Percentiles rank a stretch among this genome's conserved stretches.
Conservation (phyloP, 1,284 basidiomycete genomes). For the Erythrobasidium hasegawianum region DNA sequence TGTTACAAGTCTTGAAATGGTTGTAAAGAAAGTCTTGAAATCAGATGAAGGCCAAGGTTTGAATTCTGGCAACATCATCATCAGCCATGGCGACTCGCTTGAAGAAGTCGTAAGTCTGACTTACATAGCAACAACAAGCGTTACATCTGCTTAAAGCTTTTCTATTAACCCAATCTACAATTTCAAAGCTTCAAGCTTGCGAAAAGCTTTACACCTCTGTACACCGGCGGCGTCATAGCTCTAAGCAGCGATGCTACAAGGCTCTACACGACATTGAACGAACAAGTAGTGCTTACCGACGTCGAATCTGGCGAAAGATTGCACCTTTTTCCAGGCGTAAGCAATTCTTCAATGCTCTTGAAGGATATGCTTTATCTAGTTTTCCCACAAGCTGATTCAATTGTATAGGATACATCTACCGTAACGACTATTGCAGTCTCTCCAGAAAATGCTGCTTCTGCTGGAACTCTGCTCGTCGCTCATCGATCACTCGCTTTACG, state of each 20-base stretch:
- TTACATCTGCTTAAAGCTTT: no score
- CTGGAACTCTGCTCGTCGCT: conserved; percentile 53
- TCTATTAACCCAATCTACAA: not conserved
- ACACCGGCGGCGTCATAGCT: conserved; percentile 81
- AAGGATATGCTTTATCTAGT: not conserved
- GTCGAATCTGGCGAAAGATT: conserved; percentile 68
- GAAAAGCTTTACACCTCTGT: conserved; percentile 58
- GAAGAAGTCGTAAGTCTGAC: conserved; percentile 23
- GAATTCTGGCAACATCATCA: not conserved
- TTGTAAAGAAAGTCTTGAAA: not conserved
- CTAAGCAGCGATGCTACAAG: conserved; percentile 72
- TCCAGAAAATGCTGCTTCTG: conserved; percentile 42
- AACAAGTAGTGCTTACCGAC: conserved; percentile 79
- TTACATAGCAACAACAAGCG: not conserved
- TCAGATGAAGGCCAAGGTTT: not conserved
- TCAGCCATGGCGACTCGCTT: conserved; percentile 17
- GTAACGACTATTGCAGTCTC: conserved; percentile 54
- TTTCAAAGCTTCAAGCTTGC: conserved; percentile 39
- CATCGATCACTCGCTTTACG: conserved; percentile 54
- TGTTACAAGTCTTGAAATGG: not conserved
- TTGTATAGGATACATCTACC: conserved; percentile 54
- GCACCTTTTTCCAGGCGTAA: conserved; percentile 73
- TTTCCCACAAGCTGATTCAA: not conserved
- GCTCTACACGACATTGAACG: conserved; percentile 79
- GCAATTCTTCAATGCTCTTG: conserved; percentile 47